phyloP scores from a whole-genome alignment of 495 filamentous ascomycete genomes.

The Platismatia glauca region DNA sequence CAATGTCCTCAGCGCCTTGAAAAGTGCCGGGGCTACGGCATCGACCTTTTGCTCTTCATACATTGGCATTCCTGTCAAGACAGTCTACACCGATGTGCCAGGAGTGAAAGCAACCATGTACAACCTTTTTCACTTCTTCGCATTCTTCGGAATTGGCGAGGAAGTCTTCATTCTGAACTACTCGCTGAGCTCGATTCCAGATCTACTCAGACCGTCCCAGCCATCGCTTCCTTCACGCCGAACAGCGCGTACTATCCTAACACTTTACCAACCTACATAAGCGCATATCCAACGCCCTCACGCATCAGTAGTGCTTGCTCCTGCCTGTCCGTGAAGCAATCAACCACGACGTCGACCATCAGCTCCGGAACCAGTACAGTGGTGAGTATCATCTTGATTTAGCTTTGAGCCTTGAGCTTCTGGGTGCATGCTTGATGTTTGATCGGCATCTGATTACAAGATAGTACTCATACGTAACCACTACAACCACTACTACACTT shows the following conservation, averaged over 20 bases:
- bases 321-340: not conserved
- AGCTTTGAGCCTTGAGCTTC: not conserved
- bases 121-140: not conserved
- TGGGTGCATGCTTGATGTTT: not conserved
- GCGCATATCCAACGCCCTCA: not conserved
- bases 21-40: not conserved
- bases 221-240: not conserved
- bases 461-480: not conserved
- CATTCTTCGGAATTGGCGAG: not conserved
- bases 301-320: not conserved
- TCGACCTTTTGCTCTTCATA: not conserved
- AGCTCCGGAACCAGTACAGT: not conserved
- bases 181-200: not conserved
- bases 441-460: not conserved
- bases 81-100: not conserved
- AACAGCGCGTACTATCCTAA: not conserved
- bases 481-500: not conserved
- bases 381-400: not conserved
- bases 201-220: not conserved
- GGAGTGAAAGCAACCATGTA: not conserved
- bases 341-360: not conserved
- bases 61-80: slow-evolving; percentile 1
- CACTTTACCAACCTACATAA: not conserved
- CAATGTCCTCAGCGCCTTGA: not conserved
- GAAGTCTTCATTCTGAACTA: not conserved